Conservation (phyloP, 169 alveolate species). For the Cryptosporidium ubiquitum region DNA sequence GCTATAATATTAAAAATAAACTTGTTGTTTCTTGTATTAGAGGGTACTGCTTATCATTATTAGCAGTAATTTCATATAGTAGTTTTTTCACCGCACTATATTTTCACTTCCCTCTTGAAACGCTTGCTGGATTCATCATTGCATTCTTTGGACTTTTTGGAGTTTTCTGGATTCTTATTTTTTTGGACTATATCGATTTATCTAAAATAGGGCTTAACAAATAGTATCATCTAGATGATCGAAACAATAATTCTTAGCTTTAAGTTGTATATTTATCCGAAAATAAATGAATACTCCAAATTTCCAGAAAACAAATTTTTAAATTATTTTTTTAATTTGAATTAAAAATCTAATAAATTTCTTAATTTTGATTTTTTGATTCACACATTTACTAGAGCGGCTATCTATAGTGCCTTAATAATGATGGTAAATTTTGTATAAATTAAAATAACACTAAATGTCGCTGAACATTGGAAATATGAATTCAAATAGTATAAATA, state of each 20-base stretch:
- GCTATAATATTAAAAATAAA: constrained; percentile 37
- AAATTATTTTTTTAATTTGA: not conserved
- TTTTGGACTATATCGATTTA: constrained; percentile 32
- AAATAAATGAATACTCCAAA: too few relatives aligned
- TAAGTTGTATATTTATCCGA: not conserved
- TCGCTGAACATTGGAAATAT: not conserved
- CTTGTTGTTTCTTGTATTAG: constrained; percentile 50
- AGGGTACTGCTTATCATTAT: constrained; percentile 52
- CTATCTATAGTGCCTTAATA: too few relatives aligned
- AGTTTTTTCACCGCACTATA: constrained; percentile 70
- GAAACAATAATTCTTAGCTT: not conserved
- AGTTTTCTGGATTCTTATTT: constrained; percentile 30
- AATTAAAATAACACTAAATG: not conserved
- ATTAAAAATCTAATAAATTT: not conserved
- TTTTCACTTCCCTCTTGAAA: constrained; percentile 70
- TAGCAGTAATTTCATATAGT: constrained; percentile 43
- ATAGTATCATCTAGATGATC: not conserved
- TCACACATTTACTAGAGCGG: not conserved
- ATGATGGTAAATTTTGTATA: not conserved
- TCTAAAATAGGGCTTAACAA: constrained; percentile 35
- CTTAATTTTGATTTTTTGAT: not conserved
- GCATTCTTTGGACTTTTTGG: constrained; percentile 58
- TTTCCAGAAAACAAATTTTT: too few relatives aligned
- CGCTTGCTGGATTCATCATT: constrained; percentile 42
- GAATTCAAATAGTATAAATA: constrained; percentile 3